Conservation (phyloP, 768 basidiomycete genomes). For the Pisolithus orientalis region DNA sequence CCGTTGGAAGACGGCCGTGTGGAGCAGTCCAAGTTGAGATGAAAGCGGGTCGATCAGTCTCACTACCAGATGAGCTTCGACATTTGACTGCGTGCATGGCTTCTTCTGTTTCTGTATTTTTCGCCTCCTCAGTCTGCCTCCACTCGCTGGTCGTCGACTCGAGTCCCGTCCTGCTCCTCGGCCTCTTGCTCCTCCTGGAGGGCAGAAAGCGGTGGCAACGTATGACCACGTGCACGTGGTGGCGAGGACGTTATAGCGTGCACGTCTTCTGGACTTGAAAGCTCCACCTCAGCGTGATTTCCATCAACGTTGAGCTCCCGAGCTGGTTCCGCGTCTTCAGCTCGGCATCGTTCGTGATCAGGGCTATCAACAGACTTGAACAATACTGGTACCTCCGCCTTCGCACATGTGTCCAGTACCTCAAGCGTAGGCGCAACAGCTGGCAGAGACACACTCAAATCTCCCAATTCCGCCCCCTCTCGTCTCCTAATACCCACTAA, state of each 20-base stretch:
- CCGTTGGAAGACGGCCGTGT: background rate
- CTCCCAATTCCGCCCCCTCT: conserved; percentile 16
- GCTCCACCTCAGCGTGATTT: conserved; percentile 5
- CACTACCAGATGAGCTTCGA: conserved; percentile 6
- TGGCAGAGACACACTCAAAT: conserved; percentile 28
- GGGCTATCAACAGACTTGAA: too few relatives aligned
- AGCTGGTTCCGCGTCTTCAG: too few relatives aligned
- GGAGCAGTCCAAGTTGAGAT: background rate
- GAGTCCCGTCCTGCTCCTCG: conserved; percentile 11
- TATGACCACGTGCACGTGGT: conserved; percentile 5
- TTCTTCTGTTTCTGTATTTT: background rate
- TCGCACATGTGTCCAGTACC: background rate
- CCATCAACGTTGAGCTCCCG: too few relatives aligned
- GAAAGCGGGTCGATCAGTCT: background rate
- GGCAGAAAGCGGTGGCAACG: conserved; percentile 13
- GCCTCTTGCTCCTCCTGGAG: conserved; percentile 24
- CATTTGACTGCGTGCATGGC: conserved; percentile 17
- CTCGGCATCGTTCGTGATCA: too few relatives aligned
- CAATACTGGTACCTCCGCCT: too few relatives aligned
- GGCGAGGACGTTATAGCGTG: conserved; percentile 9
- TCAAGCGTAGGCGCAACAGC: conserved; percentile 23
- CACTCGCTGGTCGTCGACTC: conserved; percentile 5
- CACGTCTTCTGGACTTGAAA: conserved; percentile 22
- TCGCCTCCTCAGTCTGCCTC: conserved; percentile 7
- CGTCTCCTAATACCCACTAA: conserved; percentile 47